Evolutionary conservation across 768 basidiomycete species (phyloP).

Genomic region (Rhizopogon vinicolor): DNA sequence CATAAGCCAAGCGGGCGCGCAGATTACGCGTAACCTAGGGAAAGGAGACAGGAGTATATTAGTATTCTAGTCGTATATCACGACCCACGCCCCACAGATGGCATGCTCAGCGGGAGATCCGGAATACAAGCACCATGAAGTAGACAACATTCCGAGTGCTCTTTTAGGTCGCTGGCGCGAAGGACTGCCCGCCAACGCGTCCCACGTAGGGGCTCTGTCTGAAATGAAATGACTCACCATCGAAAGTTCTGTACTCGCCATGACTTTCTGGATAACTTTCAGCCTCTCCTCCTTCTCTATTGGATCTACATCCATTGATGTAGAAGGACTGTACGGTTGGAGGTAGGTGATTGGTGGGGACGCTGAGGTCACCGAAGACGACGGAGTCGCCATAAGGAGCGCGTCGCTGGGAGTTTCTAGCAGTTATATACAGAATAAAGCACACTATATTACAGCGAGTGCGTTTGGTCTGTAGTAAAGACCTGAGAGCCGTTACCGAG

Average conservation of each 20-base stretch:
- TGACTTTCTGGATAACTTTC: conserved; percentile 68
- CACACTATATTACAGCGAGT: conserved; percentile 13
- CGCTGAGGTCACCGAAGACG: conserved; percentile 78
- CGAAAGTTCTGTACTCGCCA: conserved; percentile 74
- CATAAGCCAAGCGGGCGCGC: conserved; percentile 76
- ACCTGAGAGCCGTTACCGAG: conserved; percentile 25
- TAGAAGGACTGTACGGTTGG: conserved; percentile 35
- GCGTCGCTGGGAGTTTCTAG: conserved; percentile 18
- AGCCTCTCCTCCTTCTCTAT: conserved; percentile 57
- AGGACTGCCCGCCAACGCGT: conserved; percentile 42
- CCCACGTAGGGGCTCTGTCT: conserved; percentile 20
- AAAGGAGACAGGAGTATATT: conserved; percentile 24
- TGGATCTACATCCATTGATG: conserved; percentile 36
- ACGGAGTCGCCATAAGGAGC: conserved; percentile 67
- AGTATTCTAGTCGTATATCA: conserved; percentile 10
- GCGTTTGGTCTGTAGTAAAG: conserved; percentile 2
- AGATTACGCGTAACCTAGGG: conserved; percentile 74
- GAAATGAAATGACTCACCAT: conserved; percentile 54
- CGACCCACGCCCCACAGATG: conserved; percentile 6
- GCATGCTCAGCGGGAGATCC: conserved; percentile 6
- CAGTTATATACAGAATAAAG: conserved; percentile 12
- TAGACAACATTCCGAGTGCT: conserved; percentile 4
- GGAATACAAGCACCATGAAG: conserved; percentile 1
- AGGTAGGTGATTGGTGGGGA: conserved; percentile 71
- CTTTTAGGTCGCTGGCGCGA: conserved; percentile 16